phyloP scores from a whole-genome alignment of 2,329 filamentous ascomycete genomes.

The Diaporthe nobilis region DNA sequence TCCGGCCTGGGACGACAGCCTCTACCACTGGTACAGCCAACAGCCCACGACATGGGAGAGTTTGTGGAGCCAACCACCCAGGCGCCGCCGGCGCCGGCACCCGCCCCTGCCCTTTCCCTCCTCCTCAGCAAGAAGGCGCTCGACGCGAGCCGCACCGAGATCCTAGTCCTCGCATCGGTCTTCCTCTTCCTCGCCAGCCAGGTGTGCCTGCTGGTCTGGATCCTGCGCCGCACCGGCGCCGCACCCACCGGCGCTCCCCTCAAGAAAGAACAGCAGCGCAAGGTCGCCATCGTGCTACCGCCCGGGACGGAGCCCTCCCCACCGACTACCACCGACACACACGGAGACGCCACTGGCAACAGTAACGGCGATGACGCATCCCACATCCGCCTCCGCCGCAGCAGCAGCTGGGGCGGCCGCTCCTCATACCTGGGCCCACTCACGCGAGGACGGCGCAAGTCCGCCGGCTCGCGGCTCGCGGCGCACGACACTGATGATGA shows the following conservation, averaged over 20 bases:
- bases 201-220: constrained; percentile 51
- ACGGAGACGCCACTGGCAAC: not conserved
- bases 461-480: not conserved
- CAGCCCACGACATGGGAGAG: not conserved
- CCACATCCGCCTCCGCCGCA: not conserved
- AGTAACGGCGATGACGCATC: not conserved
- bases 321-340: not conserved
- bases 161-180: constrained; percentile 51
- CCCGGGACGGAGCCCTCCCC: not conserved
- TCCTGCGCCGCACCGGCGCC: constrained; percentile 46
- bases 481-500: not conserved
- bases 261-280: not conserved
- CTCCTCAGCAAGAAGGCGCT: constrained; percentile 12
- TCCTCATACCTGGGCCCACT: not conserved
- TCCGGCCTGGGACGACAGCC: not conserved
- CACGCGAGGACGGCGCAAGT: constrained; percentile 1
- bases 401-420: constrained; percentile 31
- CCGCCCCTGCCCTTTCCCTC: not conserved
- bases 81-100: not conserved
- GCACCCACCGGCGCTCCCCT: not conserved
- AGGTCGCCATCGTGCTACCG: not conserved
- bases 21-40: not conserved
- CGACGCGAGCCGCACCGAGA: constrained; percentile 52
- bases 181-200: constrained; percentile 52
- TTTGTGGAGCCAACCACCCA: constrained; percentile 20